These are phyloP conservation scores for Davidsoniella australis DNA, from an alignment of 2,329 filamentous ascomycete species.

Conservation along the genomic window DNA sequence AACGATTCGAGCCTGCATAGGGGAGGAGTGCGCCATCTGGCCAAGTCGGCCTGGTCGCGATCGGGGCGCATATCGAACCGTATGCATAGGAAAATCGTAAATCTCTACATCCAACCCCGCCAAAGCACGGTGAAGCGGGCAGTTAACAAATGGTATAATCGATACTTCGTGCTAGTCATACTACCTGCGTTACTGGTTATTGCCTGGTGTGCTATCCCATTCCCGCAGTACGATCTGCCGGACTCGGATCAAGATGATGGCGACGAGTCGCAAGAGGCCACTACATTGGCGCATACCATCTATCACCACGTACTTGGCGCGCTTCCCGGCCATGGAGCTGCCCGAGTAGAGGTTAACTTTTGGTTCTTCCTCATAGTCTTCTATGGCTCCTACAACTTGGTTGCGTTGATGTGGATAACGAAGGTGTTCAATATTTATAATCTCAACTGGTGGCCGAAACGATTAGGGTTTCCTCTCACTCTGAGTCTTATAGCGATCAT, in stretches of 20 bases:
- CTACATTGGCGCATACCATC: constrained; percentile 15
- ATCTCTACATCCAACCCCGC: constrained; percentile 45
- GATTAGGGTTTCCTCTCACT: constrained; percentile 47
- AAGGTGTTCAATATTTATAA: constrained; percentile 57
- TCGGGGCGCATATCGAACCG: constrained; percentile 9
- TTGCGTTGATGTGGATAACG: constrained; percentile 52
- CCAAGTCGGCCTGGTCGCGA: not conserved
- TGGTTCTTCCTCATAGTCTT: constrained; percentile 58
- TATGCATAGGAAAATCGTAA: constrained; percentile 22
- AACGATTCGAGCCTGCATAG: not conserved
- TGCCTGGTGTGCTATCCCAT: constrained; percentile 47
- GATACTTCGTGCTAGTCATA: constrained; percentile 43
- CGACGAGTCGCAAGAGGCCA: constrained; percentile 18
- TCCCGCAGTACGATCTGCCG: constrained; percentile 42
- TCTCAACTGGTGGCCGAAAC: constrained; percentile 53
- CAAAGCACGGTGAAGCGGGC: constrained; percentile 39
- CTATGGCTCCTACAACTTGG: constrained; percentile 52
- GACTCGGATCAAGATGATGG: constrained; percentile 24
- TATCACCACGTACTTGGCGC: constrained; percentile 13
- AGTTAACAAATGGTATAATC: constrained; percentile 45
- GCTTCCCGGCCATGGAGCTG: constrained; percentile 43
- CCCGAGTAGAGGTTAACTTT: constrained; percentile 48
- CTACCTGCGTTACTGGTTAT: constrained; percentile 43
- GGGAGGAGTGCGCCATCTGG: not conserved
- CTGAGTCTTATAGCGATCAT: constrained; percentile 42